Evolutionary conservation across 1,284 basidiomycete genomes (phyloP), one percentile per base, ranked within the genome.

Genomic region (Wolfiporia cocos): DNA sequence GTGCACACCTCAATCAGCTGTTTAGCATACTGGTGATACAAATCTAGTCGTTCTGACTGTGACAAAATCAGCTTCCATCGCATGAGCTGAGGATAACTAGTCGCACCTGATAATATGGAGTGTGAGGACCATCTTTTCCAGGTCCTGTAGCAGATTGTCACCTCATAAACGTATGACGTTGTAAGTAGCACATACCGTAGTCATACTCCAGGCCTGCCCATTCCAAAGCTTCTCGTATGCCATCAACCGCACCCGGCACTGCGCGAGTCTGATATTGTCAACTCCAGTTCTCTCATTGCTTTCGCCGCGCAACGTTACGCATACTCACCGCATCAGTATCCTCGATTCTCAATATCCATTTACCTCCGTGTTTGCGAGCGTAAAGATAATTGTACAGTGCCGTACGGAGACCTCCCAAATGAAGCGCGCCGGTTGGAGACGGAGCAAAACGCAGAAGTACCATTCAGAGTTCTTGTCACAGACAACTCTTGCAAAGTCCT

Each of bases 121-220:
- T 81, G 54, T 86, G 78, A 1, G 78, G 76, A 0, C 86, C 88
- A 34, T 70, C 76, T 39, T 70, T 74, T n/a, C 78, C 85, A 1
- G 91, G 90, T 39, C 91, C 89, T 91, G 48, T n/a, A n/a, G n/a
- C n/a, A n/a, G n/a, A n/a, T 33, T 34, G 28, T 31, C 32, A 42
- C 19, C 28, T 46, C 24, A 43, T 48, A 34, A 44, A 32, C 31
- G 29, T 11, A 26, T 23, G 17, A 7, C 4, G 37, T 23, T 19
- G 20, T 30, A 6, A 31, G 33, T 22, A 31, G 6, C 24, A 14
- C n/a, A 44, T 48, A 85, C 95, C 95, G 67, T 88, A 89, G 61
- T 98, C 92, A 60, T 90, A 96, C 4, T 90, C 73, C 21, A 99
- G 64, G 3, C 92, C 91, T n/a, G 93, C 89, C 96, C 96, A 99